Evolutionary conservation across 2,329 filamentous ascomycete genomes (phyloP).

Genomic region (Botrytis tulipae): DNA sequence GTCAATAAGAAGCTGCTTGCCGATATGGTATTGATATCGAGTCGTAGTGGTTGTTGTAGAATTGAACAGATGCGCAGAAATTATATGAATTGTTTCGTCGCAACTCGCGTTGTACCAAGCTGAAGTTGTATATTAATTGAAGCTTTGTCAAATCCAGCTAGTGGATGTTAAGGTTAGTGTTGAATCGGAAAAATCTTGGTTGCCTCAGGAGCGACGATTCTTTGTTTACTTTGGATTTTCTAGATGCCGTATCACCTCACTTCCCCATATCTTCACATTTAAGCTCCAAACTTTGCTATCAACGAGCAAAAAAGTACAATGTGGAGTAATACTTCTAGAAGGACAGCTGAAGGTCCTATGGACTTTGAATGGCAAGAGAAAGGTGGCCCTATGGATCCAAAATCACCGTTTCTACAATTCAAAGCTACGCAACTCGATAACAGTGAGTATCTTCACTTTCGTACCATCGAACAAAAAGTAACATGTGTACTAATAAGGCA

Average conservation of each 20-base stretch:
- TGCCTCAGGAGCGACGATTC: slow-evolving; percentile 20
- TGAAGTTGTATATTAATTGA: slow-evolving; percentile 6
- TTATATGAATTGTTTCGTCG: slow-evolving; percentile 13
- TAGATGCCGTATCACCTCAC: neutral
- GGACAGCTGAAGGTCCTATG: slow-evolving; percentile 61
- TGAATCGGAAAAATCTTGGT: slow-evolving; percentile 22
- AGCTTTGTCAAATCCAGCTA: slow-evolving; percentile 13
- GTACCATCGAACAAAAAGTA: neutral
- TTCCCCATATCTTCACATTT: slow-evolving; percentile 4
- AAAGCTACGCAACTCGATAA: slow-evolving; percentile 37
- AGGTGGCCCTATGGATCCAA: slow-evolving; percentile 55
- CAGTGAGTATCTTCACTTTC: slow-evolving; percentile 27
- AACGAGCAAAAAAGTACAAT: slow-evolving; percentile 22
- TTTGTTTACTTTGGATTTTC: slow-evolving; percentile 22
- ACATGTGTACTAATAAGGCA: neutral
- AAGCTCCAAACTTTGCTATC: neutral
- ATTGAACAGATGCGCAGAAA: slow-evolving; percentile 8
- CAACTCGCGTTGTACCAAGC: neutral
- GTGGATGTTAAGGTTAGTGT: slow-evolving; percentile 18
- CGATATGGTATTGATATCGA: neutral
- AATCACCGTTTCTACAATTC: slow-evolving; percentile 60
- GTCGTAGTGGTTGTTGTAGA: neutral
- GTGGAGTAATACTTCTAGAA: slow-evolving; percentile 48
- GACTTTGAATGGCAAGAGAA: slow-evolving; percentile 63
- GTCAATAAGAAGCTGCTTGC: neutral